A percentile compares a stretch with the other conserved stretches of the same genome.
Evolutionary conservation across 768 basidiomycete species (phyloP).

Genomic region (Calocybe gangraenosa): DNA sequence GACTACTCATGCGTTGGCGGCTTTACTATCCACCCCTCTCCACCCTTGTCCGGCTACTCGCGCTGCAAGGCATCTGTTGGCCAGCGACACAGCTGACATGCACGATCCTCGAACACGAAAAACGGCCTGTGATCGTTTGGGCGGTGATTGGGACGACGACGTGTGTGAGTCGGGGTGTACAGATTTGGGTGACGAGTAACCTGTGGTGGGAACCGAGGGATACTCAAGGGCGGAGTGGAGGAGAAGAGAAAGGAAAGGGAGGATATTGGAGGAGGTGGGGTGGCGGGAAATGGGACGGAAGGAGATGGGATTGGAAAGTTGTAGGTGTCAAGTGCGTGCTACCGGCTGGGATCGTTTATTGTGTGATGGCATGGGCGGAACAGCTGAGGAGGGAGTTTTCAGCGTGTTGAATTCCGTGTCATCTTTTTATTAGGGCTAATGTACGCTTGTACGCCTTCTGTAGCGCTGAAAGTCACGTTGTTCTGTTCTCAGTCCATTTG

Average conservation of each 20-base stretch:
- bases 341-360: conserved; percentile 72
- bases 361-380: conserved; percentile 76
- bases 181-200: conserved; percentile 96
- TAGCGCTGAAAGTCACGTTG: no score
- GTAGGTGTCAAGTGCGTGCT: conserved; percentile 67
- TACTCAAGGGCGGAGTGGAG: no score
- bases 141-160: conserved; percentile 88
- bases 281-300: conserved; percentile 49
- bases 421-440: background rate
- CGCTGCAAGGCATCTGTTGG: conserved; percentile 95
- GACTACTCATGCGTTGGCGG: conserved; percentile 86
- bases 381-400: conserved; percentile 44
- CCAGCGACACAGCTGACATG: conserved; percentile 87
- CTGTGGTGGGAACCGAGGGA: conserved; percentile 49
- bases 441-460: background rate
- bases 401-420: background rate
- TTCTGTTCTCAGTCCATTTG: no score
- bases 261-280: conserved; percentile 39
- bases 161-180: conserved; percentile 74
- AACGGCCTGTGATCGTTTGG: conserved; percentile 84
- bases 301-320: conserved; percentile 80
- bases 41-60: conserved; percentile 87
- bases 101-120: conserved; percentile 60
- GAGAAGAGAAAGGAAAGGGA: conserved; percentile 1
- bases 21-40: conserved; percentile 86